Evolutionary conservation across 306 rosid species (phyloP).

Genomic region (Trifolium pratense): DNA sequence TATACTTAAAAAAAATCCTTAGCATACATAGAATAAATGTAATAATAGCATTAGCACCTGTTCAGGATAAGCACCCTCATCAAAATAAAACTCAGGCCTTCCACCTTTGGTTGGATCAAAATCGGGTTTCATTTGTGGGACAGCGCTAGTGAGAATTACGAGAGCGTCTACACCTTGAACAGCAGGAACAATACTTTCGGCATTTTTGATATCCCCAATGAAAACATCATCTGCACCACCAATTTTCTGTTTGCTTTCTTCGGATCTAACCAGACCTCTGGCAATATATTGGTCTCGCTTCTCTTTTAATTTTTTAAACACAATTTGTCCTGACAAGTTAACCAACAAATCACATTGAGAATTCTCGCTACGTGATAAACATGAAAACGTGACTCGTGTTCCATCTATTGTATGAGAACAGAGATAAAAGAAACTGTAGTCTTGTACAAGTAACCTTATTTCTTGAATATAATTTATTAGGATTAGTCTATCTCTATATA

Average conservation of each 20-base stretch:
- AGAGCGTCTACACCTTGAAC: constrained; percentile 81
- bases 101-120: constrained; percentile 88
- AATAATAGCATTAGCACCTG: constrained; percentile 56
- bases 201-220: constrained; percentile 81
- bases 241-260: constrained; percentile 79
- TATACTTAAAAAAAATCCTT: background rate
- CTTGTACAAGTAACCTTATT: background rate
- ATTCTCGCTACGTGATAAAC: background rate
- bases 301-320: constrained; percentile 75
- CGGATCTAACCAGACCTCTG: constrained; percentile 84
- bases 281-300: constrained; percentile 69
- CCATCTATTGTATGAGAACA: constrained; percentile 1
- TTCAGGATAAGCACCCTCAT: constrained; percentile 89
- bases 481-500: too few relatives aligned
- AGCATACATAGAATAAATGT: constrained; percentile 17
- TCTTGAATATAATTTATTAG: too few relatives aligned
- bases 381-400: background rate
- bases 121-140: constrained; percentile 81
- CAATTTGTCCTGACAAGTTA: constrained; percentile 75
- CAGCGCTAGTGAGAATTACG: constrained; percentile 90
- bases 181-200: constrained; percentile 71
- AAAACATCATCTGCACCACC: constrained; percentile 76
- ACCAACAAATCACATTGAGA: constrained; percentile 35
- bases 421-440: constrained; percentile 1
- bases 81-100: constrained; percentile 88